Base-by-base conservation (phyloP, 148 eudicot species). In the Rhododendron ovatum region DNA sequence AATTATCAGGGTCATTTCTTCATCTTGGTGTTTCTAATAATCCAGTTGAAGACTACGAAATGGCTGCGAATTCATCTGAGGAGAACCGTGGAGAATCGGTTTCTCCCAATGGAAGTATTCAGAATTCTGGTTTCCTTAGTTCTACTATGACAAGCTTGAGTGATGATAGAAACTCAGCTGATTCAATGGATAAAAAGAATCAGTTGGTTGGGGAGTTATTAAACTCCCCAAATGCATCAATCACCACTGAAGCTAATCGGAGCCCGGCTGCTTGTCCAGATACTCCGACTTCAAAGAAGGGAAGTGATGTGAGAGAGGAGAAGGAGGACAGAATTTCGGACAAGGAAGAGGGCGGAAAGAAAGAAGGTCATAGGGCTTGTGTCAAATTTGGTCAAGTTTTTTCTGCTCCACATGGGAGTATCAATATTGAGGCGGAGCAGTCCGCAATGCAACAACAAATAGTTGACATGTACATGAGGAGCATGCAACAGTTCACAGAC, bases 401-500 rank as follows among this genome's bases (percentile, higher is more conserved):
- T 57, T 35, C 90, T 28, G 90, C 88, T 47, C 91, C 86, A 50
- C 83, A 88, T 1, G 88, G 89, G 28, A 85, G 69, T 77, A 76
- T 86, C 47, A 89, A 90, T 28, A 28, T 88, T 3, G 96, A 94
- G 65, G 92, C 89, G 0, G 98, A 94, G 83, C 94, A 95, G 74
- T 89, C 92, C 0, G 92, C 87, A 61, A 95, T 95, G 96, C 98
- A 95, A 86, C 92, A 93, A 81, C 98, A 95, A 83, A 95, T 95
- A 39, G 95, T 93, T 14, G 96, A 94, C 53, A 95, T 95, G 96
- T 95, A 95, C 75, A 92, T 91, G 94, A 92, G 92, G 80, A 95
- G 98, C 45, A 93, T 94, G 95, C 95, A 95, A 18, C 98, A 95
- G 71, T 95, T 95, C 87, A 92, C 94, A 0, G 93, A 93, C 89